Evolutionary conservation across 192 early-diverging fungal genomes (phyloP).

Genomic region (Anaeromyces robustus): DNA sequence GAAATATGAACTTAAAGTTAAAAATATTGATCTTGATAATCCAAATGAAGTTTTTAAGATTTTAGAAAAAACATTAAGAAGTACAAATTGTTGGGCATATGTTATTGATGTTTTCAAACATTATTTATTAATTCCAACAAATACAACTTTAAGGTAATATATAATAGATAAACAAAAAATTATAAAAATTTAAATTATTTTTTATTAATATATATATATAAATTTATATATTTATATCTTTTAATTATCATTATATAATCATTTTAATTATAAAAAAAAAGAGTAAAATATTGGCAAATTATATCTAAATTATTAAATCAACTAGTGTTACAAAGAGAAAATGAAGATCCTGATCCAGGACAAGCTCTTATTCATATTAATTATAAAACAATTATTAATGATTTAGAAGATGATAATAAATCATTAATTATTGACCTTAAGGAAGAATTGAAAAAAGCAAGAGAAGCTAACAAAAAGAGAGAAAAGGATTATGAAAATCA

Average conservation of each 20-base stretch:
- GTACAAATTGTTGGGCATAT: background rate
- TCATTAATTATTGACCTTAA: background rate
- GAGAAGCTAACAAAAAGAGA: background rate
- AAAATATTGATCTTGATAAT: conserved; percentile 7
- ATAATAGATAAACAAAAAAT: too few species aligned
- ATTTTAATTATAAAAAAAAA: conserved; percentile 4
- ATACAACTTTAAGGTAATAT: background rate
- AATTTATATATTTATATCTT: background rate
- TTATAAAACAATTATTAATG: conserved; percentile 13
- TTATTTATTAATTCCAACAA: background rate
- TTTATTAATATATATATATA: background rate
- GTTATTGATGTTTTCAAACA: background rate
- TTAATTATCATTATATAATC: background rate
- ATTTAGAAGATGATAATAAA: conserved; percentile 12
- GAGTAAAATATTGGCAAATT: conserved; percentile 29
- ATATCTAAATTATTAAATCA: conserved; percentile 33
- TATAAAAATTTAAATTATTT: background rate
- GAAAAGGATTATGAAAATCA: background rate
- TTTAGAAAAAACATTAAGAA: background rate
- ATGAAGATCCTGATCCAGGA: conserved; percentile 25
- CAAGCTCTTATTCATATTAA: conserved; percentile 18
- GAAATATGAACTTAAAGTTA: conserved; percentile 3
- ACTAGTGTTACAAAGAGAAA: conserved; percentile 18
- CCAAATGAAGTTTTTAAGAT: background rate
- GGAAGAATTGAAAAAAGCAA: background rate